Evolutionary conservation across 2,329 filamentous ascomycete species (phyloP).

Genomic region (Podosphaera xanthii): DNA sequence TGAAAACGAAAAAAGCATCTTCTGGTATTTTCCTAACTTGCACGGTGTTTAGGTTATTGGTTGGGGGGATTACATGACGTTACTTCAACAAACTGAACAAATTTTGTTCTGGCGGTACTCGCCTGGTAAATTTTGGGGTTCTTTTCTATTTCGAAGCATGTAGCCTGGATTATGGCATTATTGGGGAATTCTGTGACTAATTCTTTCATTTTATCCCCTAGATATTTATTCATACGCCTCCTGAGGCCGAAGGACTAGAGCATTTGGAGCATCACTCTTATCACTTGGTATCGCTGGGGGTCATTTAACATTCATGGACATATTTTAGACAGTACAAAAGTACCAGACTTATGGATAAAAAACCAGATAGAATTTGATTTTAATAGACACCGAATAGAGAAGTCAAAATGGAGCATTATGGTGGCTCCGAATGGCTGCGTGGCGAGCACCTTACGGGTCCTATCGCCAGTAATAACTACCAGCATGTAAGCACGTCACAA

Average conservation of each 20-base stretch:
- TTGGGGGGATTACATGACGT: conserved; percentile 52
- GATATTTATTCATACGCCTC: not conserved
- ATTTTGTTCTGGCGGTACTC: not conserved
- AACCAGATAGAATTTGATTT: no score
- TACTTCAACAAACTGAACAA: conserved; percentile 32
- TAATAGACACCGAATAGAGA: no score
- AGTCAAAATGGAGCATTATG: no score
- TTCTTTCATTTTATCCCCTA: not conserved
- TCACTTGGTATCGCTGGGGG: not conserved
- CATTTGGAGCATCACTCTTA: not conserved
- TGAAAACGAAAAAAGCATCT: not conserved
- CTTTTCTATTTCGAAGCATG: not conserved
- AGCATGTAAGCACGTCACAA: no score
- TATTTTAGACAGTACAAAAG: not conserved
- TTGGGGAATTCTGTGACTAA: not conserved
- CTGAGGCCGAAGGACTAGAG: not conserved
- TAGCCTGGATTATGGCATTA: not conserved
- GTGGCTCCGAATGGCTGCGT: no score
- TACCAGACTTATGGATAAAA: not conserved
- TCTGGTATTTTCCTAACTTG: not conserved
- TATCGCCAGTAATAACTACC: no score
- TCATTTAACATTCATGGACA: not conserved
- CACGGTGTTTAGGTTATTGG: conserved; percentile 11
- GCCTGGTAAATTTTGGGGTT: not conserved
- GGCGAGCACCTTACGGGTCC: no score